Evolutionary conservation across 73 alveolate species (phyloP).

Genomic region (Chromera velia): DNA sequence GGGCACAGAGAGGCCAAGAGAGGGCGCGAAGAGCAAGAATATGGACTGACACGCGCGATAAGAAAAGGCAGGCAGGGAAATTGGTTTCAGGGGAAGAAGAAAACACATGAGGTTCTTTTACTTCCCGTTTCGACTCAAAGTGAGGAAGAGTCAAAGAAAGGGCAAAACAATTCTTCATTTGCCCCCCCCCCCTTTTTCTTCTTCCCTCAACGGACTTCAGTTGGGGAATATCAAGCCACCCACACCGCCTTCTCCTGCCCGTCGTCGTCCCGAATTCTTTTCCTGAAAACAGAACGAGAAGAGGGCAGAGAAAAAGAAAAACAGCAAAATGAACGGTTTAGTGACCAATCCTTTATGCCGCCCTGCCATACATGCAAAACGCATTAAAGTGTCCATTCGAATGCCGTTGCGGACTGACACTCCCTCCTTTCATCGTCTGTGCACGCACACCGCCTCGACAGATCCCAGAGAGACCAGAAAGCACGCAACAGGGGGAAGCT

Average conservation of each 20-base stretch:
- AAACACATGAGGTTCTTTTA: neutral
- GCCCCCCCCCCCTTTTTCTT: no score
- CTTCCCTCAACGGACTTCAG: no score
- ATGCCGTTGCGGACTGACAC: no score
- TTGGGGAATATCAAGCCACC: conserved; percentile 88
- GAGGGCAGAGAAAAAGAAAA: neutral
- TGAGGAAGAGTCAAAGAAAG: conserved; percentile 3
- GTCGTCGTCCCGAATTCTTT: conserved; percentile 92
- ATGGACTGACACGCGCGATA: no score
- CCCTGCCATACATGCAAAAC: neutral
- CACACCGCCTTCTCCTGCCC: conserved; percentile 92
- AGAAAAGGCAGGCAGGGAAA: neutral
- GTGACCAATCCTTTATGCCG: neutral
- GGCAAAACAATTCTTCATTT: no score
- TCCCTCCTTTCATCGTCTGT: no score
- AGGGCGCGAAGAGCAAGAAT: no score
- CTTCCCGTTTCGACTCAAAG: neutral
- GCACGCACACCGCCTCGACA: no score
- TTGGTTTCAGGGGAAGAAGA: neutral
- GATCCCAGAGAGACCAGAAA: no score
- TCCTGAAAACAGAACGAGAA: conserved; percentile 45
- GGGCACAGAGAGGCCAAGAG: no score
- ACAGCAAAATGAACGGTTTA: neutral
- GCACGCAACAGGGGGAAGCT: no score
- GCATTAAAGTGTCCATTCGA: conserved; percentile 43